A percentile compares a stretch with the other conserved stretches of the same genome.
Evolutionary conservation across 2,329 filamentous ascomycete genomes (phyloP).

Genomic region (Fulvia fulva): DNA sequence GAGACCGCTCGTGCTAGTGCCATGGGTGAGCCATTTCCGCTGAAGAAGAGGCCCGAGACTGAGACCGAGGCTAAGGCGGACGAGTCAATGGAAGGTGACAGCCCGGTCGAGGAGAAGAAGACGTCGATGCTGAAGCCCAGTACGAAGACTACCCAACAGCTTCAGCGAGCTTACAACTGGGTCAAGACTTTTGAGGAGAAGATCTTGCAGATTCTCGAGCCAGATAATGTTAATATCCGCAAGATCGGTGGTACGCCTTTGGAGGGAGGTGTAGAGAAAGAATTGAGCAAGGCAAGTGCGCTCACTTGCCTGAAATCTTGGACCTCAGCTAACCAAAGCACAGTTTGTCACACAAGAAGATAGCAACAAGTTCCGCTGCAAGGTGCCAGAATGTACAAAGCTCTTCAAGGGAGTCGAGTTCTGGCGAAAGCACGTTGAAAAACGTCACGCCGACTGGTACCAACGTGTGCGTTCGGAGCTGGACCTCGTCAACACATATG

Average conservation of each 20-base stretch:
- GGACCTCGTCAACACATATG: constrained; percentile 87
- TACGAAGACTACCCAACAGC: constrained; percentile 81
- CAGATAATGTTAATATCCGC: constrained; percentile 77
- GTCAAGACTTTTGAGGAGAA: constrained; percentile 99
- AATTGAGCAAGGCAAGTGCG: constrained; percentile 60
- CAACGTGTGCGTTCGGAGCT: constrained; percentile 79
- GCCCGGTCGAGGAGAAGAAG: constrained; percentile 68
- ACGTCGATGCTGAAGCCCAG: constrained; percentile 42
- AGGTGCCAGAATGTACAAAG: constrained; percentile 92
- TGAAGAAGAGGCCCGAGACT: constrained; percentile 48
- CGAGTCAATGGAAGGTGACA: constrained; percentile 26
- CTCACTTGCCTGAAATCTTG: background rate
- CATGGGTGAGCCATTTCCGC: constrained; percentile 74
- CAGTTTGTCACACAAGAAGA: constrained; percentile 90
- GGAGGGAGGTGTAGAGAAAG: constrained; percentile 82
- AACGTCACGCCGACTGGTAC: constrained; percentile 86
- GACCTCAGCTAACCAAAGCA: background rate
- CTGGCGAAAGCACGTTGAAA: constrained; percentile 97
- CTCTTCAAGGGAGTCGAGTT: constrained; percentile 96
- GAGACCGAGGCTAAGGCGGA: constrained; percentile 59
- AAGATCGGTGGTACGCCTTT: constrained; percentile 86
- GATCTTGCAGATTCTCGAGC: constrained; percentile 85
- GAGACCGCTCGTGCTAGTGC: constrained; percentile 82
- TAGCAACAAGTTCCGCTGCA: constrained; percentile 93
- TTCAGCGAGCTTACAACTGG: constrained; percentile 96